Evolutionary conservation across 192 early-diverging fungal species (phyloP).

Genomic region (Coemansia sp.): DNA sequence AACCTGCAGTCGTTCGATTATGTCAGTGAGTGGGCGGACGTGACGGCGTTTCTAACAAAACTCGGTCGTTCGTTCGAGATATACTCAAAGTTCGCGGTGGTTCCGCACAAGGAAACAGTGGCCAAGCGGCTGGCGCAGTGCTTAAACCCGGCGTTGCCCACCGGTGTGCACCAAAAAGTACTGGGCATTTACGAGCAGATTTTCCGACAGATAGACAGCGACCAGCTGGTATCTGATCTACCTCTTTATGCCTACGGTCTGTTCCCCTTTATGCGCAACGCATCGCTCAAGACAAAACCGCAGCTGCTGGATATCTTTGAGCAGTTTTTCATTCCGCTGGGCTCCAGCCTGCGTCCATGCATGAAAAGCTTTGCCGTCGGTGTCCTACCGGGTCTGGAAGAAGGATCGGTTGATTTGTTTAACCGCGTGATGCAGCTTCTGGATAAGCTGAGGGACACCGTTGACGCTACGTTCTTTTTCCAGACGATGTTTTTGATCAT

Average conservation of each 20-base stretch:
- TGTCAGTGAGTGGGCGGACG: conserved; percentile 93
- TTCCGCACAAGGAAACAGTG: conserved; percentile 83
- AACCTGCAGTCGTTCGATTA: conserved; percentile 91
- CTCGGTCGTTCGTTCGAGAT: conserved; percentile 81
- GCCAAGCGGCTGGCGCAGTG: conserved; percentile 93
- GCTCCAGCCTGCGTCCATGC: conserved; percentile 65
- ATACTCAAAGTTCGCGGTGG: conserved; percentile 67
- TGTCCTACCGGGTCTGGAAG: conserved; percentile 82
- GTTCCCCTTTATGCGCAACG: conserved; percentile 87
- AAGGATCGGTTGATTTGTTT: conserved; percentile 84
- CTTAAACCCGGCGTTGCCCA: conserved; percentile 90
- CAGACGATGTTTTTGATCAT: conserved; percentile 81
- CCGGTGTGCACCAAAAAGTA: conserved; percentile 94
- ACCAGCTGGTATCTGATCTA: conserved; percentile 79
- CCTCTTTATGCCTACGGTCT: conserved; percentile 85
- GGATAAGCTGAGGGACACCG: conserved; percentile 62
- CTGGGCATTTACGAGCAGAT: conserved; percentile 83
- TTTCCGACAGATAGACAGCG: conserved; percentile 64
- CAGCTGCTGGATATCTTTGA: conserved; percentile 76
- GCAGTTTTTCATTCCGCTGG: conserved; percentile 73
- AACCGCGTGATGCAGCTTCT: conserved; percentile 67
- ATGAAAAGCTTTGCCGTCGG: conserved; percentile 80
- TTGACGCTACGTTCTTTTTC: conserved; percentile 79
- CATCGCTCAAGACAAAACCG: conserved; percentile 82
- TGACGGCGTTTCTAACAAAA: conserved; percentile 84